Base-by-base conservation (phyloP, 2,329 filamentous ascomycete genomes). In the Aureobasidium lini region DNA sequence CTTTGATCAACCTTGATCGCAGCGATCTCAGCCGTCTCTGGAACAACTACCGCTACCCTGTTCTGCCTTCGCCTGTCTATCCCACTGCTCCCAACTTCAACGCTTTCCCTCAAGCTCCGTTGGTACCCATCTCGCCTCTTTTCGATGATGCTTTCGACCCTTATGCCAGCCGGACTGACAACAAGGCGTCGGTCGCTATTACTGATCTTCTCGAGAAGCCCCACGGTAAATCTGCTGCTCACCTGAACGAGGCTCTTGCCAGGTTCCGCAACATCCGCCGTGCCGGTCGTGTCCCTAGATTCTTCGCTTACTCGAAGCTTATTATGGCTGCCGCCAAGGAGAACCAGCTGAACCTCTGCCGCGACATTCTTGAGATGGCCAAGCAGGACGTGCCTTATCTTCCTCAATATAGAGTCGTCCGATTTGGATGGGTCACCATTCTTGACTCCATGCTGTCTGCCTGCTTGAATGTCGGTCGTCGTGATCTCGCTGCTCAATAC, bases 381-480 rank as follows among this genome's bases (percentile, higher is more conserved):
- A 88, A 90, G 66, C 82, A 86, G 60, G 94, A 99, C 71, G 85
- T 97, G 61, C 94, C 94, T 49, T 83, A 93, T 36, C 80, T 93
- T 62, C 81, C 86, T 43, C 88, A 96, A 71, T 95, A 95, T 71
- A 83, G 88, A 23, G 84, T 90, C 63, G 92, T 97, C 34, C 86
- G 91, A 62, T 95, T 96, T 69, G 94, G 94, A 52, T 99, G 94
- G 94, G 89, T 92, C 43, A 92, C 90, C 2, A 97, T 99, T 63
- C 81, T 97, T 46, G 94, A 99, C 72, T 88, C 94, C 48, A 96
- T 97, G 92, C 87, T 97, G 60, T 91, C 92, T 66, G 92, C 92
- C 44, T 96, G 89, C 69, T 81, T 99, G 59, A 90, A 85, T 43
- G 81, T 90, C 48, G 90, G 91, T 63, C 87, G 93, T 70, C 89